Conservation (phyloP, 306 rosid genomes). For the Albizia julibrissin region DNA sequence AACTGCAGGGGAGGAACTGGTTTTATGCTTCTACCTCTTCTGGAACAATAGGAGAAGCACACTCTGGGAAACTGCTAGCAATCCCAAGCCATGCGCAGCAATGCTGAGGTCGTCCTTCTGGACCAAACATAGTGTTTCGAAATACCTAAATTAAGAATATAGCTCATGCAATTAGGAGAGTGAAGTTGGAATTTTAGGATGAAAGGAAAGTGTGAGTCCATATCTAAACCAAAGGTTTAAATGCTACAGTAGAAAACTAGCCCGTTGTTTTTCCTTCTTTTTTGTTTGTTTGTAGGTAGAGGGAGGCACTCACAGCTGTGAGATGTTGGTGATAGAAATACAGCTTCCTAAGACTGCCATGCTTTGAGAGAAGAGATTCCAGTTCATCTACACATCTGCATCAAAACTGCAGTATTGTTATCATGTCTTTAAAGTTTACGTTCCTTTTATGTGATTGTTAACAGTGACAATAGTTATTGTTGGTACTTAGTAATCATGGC, state of each 20-base stretch:
- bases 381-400: conserved; percentile 94
- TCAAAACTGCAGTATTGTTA: conserved; percentile 30
- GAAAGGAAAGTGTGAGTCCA: conserved; percentile 31
- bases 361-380: conserved; percentile 86
- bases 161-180: conserved; percentile 17
- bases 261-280: not conserved
- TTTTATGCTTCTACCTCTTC: conserved; percentile 77
- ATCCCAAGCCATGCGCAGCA: conserved; percentile 99
- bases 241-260: conserved; percentile 9
- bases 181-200: conserved; percentile 29
- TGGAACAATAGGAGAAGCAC: conserved; percentile 86
- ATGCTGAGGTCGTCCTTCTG: conserved; percentile 99
- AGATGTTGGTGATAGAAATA: conserved; percentile 97
- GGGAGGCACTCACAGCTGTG: conserved; percentile 66
- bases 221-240: conserved; percentile 23
- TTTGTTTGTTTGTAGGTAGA: not conserved
- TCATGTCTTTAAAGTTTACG: conserved; percentile 11
- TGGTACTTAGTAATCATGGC: not conserved
- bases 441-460: not conserved
- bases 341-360: conserved; percentile 90
- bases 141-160: conserved; percentile 63
- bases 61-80: conserved; percentile 98
- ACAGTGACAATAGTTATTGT: not conserved
- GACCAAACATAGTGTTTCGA: conserved; percentile 99
- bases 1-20: conserved; percentile 20